A percentile compares a stretch with the other conserved stretches of the same genome.
Conservation (phyloP, 202 grass and related monocot species). For the Cymbopogon flexuosus region DNA sequence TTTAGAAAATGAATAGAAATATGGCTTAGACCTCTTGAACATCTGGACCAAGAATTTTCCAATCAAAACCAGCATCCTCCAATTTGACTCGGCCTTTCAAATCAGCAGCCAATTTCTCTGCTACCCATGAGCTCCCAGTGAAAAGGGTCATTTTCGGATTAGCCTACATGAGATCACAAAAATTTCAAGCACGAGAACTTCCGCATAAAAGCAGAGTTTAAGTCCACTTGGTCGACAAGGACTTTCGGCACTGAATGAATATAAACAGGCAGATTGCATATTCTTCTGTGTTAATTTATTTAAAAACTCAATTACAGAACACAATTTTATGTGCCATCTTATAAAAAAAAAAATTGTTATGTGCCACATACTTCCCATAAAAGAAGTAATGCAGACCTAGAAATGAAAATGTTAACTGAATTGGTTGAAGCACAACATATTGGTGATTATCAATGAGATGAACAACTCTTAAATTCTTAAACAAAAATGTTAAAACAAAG, state of each 20-base stretch:
- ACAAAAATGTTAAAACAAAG: not conserved
- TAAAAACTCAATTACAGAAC: not conserved
- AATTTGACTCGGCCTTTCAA: constrained; percentile 85
- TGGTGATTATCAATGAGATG: constrained; percentile 12
- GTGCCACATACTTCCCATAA: not conserved
- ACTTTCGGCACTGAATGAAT: not conserved
- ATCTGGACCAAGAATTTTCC: constrained; percentile 98
- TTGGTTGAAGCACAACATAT: not conserved
- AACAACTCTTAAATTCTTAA: not conserved
- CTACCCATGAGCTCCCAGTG: constrained; percentile 81
- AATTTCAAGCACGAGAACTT: constrained; percentile 23
- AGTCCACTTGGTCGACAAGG: constrained; percentile 4
- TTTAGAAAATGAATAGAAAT: not conserved
- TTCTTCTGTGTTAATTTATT: not conserved
- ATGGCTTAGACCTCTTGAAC: constrained; percentile 68
- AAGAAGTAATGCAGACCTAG: not conserved
- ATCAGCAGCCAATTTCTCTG: constrained; percentile 82
- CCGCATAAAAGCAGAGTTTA: not conserved
- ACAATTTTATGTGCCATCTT: not conserved
- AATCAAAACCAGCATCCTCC: constrained; percentile 99
- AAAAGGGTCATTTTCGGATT: constrained; percentile 97
- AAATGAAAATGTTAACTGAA: not conserved
- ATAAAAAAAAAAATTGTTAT: not conserved
- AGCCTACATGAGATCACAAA: constrained; percentile 48
- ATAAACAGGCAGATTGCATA: not conserved